Evolutionary conservation across 2,329 filamentous ascomycete genomes (phyloP), one percentile per base, ranked within the genome.

Genomic region (Cytospora chrysosperma): DNA sequence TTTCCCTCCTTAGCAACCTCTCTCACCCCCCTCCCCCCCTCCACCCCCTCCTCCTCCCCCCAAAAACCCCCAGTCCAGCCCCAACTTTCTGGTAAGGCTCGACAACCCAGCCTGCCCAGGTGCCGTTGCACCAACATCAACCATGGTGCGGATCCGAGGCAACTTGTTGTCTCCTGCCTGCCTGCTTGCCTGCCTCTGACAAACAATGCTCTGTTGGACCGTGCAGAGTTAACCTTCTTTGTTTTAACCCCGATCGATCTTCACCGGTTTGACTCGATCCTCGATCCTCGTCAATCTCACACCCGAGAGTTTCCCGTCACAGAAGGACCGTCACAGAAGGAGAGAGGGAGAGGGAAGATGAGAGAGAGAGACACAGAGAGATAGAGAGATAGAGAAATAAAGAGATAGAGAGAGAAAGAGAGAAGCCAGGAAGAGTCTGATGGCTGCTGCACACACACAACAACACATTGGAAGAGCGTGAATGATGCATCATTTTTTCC

Each of bases 231-330:
- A n/a, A n/a, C n/a, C n/a, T n/a, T n/a, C n/a, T n/a, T n/a, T 21
- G n/a, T 47, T n/a, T 27, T 34, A 19, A 43, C 10, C 10, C 24
- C 47, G 28, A 53, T 10, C 51, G 52, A 21, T 32, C 4, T n/a
- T 53, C 50, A 55, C n/a, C 32, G 9, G 12, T 47, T 49, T 49
- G 37, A 34, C 58, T 61, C 30, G 51, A 49, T 55, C 50, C 58
- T 61, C 30, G 51, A 49, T 55, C 50, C 58, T 54, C 58, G 27
- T 54, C 34, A 40, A 47, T 54, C 32, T 52, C 51, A 9, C 58
- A 55, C 10, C 37, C 32, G 15, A 61, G 59, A 50, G 59, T 61
- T 50, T 61, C 40, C 53, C 17, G 27, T 34, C 15, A 28, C 17
- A 54, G 26, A 49, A 37, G 17, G 34, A 17, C 9, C 28, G 9